Conservation (phyloP, 2,329 filamentous ascomycete species). For the Emergomyces pasteurianus region DNA sequence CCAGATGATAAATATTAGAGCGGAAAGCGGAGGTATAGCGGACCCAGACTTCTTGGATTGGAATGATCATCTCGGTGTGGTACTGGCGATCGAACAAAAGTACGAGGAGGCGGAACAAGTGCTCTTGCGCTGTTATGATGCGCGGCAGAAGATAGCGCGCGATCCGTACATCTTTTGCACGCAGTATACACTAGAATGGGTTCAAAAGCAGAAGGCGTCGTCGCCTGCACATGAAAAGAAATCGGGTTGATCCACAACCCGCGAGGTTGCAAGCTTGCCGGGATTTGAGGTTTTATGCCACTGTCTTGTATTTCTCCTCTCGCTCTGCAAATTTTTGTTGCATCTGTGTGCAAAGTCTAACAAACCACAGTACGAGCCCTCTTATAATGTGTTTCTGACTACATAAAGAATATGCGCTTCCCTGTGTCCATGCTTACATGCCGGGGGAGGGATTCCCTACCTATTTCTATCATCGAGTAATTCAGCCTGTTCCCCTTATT, state of each 20-base stretch:
- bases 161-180: conserved; percentile 1
- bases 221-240: neutral
- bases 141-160: neutral
- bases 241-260: neutral
- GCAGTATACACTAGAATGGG: neutral
- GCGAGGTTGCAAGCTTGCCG: neutral
- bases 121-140: neutral
- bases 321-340: neutral
- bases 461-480: too few species aligned
- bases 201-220: neutral
- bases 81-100: neutral
- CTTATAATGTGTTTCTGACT: neutral
- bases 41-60: neutral
- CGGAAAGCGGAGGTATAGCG: neutral
- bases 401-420: neutral
- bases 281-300: neutral
- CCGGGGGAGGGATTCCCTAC: too few species aligned
- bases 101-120: neutral
- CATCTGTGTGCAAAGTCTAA: neutral
- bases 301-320: too few species aligned
- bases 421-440: neutral
- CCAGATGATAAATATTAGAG: neutral
- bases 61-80: neutral
- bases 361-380: neutral
- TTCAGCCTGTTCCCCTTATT: too few species aligned